Base-by-base conservation (phyloP, 2,329 filamentous ascomycete species). In the Onygenales sp. region DNA sequence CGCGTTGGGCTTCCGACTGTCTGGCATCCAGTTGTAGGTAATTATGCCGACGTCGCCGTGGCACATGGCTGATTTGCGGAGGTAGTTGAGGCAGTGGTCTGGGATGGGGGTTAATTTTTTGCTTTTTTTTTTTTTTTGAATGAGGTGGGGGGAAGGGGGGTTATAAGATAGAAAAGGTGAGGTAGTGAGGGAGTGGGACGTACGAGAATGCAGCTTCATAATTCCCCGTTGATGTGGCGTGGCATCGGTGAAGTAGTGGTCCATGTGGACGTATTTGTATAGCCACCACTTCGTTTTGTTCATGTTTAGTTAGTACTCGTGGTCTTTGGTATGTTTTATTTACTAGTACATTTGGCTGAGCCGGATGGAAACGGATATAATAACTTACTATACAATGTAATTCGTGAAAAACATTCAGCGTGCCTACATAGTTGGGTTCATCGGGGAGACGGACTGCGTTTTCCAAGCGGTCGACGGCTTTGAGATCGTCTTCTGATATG, bases 171-270 rank as follows among this genome's bases (percentile, higher is more conserved):
- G 21, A 27, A 27, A 27, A 27, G 3, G 21, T 1, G 21, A 27
- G 21, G 21, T 27, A 27, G 21, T 3, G 21, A 27, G 21, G 3
- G 21, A 27, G 5, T 27, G 21, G 21, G 10, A 47, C 44, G n/a
- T 14, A 47, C 44, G 44, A 35, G 44, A 47, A 47, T 47, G 44
- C 13, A 47, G 44, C n/a, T 47, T 35, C 44, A 47, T 47, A 36
- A 47, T 35, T 17, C 31, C 32, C 17, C 36, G 31, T 36, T 47
- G 31, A 10, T 36, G 44, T 7, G 44, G 31, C 7, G 32, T 47
- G 44, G 44, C 44, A n/a, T 33, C 44, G 13, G 33, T n/a, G n/a
- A 47, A 47, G 21, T 47, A 47, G 44, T 47, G 44, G 7, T 47
- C 44, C 21, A 35, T 47, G 36, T 47, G 44, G 32, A 47, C 44